phyloP scores from a whole-genome alignment of 768 basidiomycete genomes.

The Clitopilus hobsonii region DNA sequence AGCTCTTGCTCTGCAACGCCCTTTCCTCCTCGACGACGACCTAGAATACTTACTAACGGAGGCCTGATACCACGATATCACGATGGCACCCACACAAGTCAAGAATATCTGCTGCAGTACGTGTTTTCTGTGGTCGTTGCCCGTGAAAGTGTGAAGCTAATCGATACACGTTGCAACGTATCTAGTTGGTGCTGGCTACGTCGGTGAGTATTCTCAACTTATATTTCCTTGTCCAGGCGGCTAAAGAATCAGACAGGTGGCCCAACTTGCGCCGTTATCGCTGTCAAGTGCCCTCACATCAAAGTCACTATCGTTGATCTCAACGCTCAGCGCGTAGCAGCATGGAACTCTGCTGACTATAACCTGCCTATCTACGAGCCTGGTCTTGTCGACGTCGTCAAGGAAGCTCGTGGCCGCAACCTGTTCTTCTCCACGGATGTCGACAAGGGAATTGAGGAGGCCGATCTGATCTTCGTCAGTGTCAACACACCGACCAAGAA shows the following conservation, averaged over 20 bases:
- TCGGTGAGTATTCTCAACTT: conserved; percentile 52
- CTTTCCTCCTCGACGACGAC: conserved; percentile 4
- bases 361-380: conserved; percentile 96
- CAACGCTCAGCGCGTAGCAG: conserved; percentile 90
- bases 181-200: conserved; percentile 86
- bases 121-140: conserved; percentile 25
- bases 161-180: conserved; percentile 10
- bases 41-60: not conserved
- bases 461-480: conserved; percentile 96
- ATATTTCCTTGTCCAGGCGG: not conserved
- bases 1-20: not conserved
- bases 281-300: conserved; percentile 89
- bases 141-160: conserved; percentile 2
- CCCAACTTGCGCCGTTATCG: conserved; percentile 93
- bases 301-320: conserved; percentile 97
- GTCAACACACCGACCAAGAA: conserved; percentile 99
- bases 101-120: conserved; percentile 86
- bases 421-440: conserved; percentile 97
- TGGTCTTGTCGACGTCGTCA: conserved; percentile 89
- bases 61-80: conserved; percentile 1
- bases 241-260: conserved; percentile 52
- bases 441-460: conserved; percentile 87
- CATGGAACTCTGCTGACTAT: conserved; percentile 90
- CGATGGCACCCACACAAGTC: conserved; percentile 57
- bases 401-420: conserved; percentile 84